Evolutionary conservation across 2,329 filamentous ascomycete genomes (phyloP).

Genomic region (Hymenoscyphus albidus): DNA sequence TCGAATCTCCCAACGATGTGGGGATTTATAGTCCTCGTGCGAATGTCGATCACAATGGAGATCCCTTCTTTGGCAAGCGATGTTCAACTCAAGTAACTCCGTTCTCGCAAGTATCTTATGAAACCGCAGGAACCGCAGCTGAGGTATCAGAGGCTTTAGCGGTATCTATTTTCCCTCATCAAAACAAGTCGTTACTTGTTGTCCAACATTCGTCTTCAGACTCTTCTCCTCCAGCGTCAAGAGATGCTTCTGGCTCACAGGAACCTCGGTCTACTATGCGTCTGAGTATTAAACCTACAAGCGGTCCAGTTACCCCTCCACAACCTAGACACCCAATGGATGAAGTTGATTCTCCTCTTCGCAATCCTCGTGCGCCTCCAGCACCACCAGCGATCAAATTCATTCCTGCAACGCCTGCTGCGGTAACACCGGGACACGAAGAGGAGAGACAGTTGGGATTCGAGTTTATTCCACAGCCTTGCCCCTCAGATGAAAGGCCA

Average conservation of each 20-base stretch:
- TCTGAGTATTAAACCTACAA: slow-evolving; percentile 38
- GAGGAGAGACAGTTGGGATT: slow-evolving; percentile 51
- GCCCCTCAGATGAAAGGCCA: slow-evolving; percentile 41
- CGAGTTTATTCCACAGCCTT: slow-evolving; percentile 41
- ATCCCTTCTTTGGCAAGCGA: slow-evolving; percentile 50
- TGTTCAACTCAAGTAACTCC: slow-evolving; percentile 56
- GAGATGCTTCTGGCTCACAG: slow-evolving; percentile 17
- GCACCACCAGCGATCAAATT: slow-evolving; percentile 55
- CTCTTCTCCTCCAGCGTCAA: slow-evolving; percentile 14
- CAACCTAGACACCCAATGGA: slow-evolving; percentile 46
- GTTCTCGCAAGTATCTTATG: slow-evolving; percentile 58
- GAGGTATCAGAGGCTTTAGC: slow-evolving; percentile 61
- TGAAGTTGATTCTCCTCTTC: slow-evolving; percentile 57
- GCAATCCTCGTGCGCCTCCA: slow-evolving; percentile 59
- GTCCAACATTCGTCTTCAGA: slow-evolving; percentile 38
- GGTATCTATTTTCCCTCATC: slow-evolving; percentile 59
- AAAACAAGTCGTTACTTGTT: slow-evolving; percentile 60
- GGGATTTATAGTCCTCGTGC: slow-evolving; percentile 17
- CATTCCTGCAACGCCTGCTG: slow-evolving; percentile 60
- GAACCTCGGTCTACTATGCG: slow-evolving; percentile 20
- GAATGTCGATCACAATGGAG: slow-evolving; percentile 50
- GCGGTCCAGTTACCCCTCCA: slow-evolving; percentile 49
- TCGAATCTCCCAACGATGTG: slow-evolving; percentile 21
- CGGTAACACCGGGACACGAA: slow-evolving; percentile 52
- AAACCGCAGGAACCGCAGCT: slow-evolving; percentile 53